Conservation (phyloP, 2,329 filamentous ascomycete species). For the Colletotrichum filicis region DNA sequence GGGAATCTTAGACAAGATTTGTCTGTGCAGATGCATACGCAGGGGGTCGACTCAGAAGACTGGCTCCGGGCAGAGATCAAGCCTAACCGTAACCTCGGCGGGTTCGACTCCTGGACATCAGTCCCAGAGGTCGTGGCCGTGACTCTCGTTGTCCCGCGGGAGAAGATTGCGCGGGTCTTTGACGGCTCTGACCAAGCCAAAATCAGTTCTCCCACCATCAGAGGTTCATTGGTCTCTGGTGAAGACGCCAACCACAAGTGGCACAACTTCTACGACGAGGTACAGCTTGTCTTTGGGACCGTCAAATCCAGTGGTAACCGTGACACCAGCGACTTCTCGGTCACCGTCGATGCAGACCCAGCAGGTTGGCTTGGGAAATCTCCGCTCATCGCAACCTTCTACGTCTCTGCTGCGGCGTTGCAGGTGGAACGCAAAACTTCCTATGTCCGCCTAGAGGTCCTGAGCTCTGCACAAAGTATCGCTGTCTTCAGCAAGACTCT, state of each 20-base stretch:
- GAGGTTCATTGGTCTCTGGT: constrained; percentile 43
- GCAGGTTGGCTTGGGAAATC: constrained; percentile 50
- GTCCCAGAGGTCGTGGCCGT: constrained; percentile 50
- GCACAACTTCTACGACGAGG: constrained; percentile 50
- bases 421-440: constrained; percentile 45
- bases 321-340: constrained; percentile 44
- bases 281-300: constrained; percentile 55
- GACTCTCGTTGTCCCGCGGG: constrained; percentile 48
- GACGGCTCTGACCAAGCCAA: constrained; percentile 30
- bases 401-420: constrained; percentile 48
- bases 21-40: constrained; percentile 47
- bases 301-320: constrained; percentile 40
- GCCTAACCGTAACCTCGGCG: constrained; percentile 36
- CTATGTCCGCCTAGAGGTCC: constrained; percentile 46
- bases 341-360: constrained; percentile 48
- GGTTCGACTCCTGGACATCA: constrained; percentile 49
- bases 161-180: constrained; percentile 42
- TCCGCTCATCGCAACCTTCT: constrained; percentile 53
- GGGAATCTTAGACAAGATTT: constrained; percentile 49
- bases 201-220: constrained; percentile 42
- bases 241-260: constrained; percentile 40
- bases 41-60: constrained; percentile 45
- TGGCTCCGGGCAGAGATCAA: constrained; percentile 41
- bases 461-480: constrained; percentile 39
- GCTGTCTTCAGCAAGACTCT: constrained; percentile 40